These are phyloP conservation scores for Bauhinia variegata DNA, from an alignment of 306 rosid genomes.

Conservation along the genomic window DNA sequence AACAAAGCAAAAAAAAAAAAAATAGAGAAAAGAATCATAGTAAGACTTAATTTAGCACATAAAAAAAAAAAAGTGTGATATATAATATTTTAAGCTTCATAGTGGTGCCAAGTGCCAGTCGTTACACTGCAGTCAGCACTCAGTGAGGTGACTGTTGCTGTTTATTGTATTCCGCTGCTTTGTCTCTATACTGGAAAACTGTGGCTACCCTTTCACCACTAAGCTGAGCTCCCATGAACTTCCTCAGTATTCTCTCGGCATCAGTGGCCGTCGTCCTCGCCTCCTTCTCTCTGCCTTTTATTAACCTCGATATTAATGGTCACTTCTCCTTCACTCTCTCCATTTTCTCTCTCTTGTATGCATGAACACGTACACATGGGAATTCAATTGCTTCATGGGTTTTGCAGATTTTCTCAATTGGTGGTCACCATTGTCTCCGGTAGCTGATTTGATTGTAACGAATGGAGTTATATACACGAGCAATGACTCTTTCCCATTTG, in stretches of 20 bases:
- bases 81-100: no score
- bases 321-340: neutral
- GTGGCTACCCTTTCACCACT: no score
- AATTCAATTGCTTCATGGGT: conserved; percentile 13
- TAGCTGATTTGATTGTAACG: conserved; percentile 62
- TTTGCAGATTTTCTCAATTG: conserved; percentile 35
- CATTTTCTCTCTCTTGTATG: neutral
- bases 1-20: no score
- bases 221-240: conserved; percentile 25
- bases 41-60: no score
- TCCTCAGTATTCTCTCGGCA: conserved; percentile 34
- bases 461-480: conserved; percentile 73
- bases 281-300: conserved; percentile 34
- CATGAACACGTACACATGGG: neutral
- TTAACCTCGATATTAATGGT: conserved; percentile 28
- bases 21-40: no score
- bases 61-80: no score
- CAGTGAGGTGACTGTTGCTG: no score
- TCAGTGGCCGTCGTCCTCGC: conserved; percentile 44
- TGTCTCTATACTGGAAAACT: no score
- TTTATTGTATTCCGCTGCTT: no score
- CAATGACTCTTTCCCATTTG: conserved; percentile 73
- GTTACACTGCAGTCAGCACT: no score
- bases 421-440: conserved; percentile 27
- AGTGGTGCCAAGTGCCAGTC: no score